A percentile compares a stretch with the other conserved stretches of the same genome.
These are phyloP conservation scores for Zygosaccharomyces pseudorouxii DNA, from an alignment of 805 yeast genomes.

Conservation along the genomic window DNA sequence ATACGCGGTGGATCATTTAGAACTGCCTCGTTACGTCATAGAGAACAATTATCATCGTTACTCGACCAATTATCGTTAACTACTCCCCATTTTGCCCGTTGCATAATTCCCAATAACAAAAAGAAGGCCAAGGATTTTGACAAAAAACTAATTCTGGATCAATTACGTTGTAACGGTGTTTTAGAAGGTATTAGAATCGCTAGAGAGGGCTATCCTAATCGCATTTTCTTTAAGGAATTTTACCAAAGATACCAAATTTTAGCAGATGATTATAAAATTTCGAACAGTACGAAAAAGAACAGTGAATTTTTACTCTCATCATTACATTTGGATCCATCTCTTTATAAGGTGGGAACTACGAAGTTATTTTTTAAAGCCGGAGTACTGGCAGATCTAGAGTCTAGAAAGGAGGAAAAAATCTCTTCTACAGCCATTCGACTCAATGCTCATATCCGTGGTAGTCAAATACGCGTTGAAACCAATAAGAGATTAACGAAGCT, in stretches of 20 bases:
- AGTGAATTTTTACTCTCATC: slow-evolving; percentile 63
- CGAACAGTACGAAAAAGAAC: slow-evolving; percentile 54
- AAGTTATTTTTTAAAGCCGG: slow-evolving; percentile 96
- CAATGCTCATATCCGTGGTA: slow-evolving; percentile 65
- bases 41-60: slow-evolving; percentile 69
- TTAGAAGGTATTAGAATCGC: slow-evolving; percentile 96
- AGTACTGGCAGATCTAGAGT: slow-evolving; percentile 84
- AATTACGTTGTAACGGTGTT: slow-evolving; percentile 94
- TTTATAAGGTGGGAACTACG: slow-evolving; percentile 87
- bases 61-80: slow-evolving; percentile 73
- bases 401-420: slow-evolving; percentile 62
- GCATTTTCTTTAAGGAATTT: slow-evolving; percentile 80
- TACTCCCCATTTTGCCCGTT: slow-evolving; percentile 94
- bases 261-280: slow-evolving; percentile 42
- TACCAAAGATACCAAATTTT: slow-evolving; percentile 70
- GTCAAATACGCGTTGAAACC: slow-evolving; percentile 47
- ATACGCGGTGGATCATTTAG: slow-evolving; percentile 22
- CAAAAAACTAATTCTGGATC: slow-evolving; percentile 74
- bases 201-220: slow-evolving; percentile 93
- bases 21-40: slow-evolving; percentile 85
- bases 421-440: slow-evolving; percentile 51
- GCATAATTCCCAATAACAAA: slow-evolving; percentile 82
- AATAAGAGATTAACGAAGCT: slow-evolving; percentile 49
- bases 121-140: slow-evolving; percentile 71
- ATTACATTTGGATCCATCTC: slow-evolving; percentile 64